A percentile compares a stretch with the other conserved stretches of the same genome.
Evolutionary conservation across 2,329 filamentous ascomycete genomes (phyloP).

Genomic region (Tolypocladium amazonense): DNA sequence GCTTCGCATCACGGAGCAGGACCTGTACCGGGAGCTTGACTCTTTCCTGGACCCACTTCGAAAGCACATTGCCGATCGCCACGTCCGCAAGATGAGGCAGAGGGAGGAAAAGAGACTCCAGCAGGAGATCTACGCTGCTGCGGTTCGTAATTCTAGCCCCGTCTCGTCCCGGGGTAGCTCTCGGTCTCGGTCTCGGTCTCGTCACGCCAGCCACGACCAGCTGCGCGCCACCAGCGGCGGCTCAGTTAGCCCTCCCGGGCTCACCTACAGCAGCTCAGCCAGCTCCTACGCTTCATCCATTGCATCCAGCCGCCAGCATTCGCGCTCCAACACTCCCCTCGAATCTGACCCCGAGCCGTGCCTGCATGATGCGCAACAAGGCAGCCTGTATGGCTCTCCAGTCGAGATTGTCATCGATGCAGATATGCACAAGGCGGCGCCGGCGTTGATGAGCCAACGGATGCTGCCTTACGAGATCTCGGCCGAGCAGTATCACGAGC

Average conservation of each 20-base stretch:
- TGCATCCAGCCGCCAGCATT: constrained; percentile 36
- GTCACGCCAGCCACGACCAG: constrained; percentile 28
- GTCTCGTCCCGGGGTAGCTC: constrained; percentile 33
- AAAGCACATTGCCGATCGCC: constrained; percentile 38
- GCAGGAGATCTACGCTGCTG: constrained; percentile 24
- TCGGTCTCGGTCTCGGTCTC: constrained; percentile 30
- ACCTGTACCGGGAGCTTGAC: constrained; percentile 81
- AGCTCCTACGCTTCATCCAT: constrained; percentile 39
- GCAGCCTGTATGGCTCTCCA: constrained; percentile 39
- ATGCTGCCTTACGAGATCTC: constrained; percentile 47
- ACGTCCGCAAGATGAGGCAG: constrained; percentile 39
- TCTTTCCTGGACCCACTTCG: constrained; percentile 82
- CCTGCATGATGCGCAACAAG: constrained; percentile 23
- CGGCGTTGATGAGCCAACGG: constrained; percentile 15
- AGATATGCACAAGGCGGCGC: constrained; percentile 25
- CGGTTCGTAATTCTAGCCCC: constrained; percentile 32
- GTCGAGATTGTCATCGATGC: constrained; percentile 32
- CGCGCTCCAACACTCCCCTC: constrained; percentile 41
- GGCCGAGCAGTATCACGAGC: constrained; percentile 37
- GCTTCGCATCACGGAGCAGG: constrained; percentile 70
- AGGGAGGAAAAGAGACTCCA: constrained; percentile 33
- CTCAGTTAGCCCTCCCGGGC: constrained; percentile 33
- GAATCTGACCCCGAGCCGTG: constrained; percentile 33
- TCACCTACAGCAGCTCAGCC: constrained; percentile 37
- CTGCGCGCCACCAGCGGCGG: constrained; percentile 26